Percentiles rank a stretch among this genome's conserved stretches.
Evolutionary conservation across 768 basidiomycete genomes (phyloP).

Genomic region (Lentinula raphanica): DNA sequence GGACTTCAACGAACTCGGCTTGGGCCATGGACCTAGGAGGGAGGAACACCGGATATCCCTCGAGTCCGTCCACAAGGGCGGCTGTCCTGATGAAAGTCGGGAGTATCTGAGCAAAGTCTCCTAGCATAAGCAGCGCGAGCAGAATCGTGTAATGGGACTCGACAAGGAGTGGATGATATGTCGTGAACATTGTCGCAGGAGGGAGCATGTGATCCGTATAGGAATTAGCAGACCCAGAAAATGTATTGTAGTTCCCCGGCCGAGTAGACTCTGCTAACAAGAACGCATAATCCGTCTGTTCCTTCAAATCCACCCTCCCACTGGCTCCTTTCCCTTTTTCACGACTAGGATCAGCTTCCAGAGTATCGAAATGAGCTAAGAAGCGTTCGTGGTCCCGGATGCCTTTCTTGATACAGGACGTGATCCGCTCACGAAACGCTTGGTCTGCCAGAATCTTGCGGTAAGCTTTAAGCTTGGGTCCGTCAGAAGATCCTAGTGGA

Average conservation of each 20-base stretch:
- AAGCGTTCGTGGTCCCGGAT: slow-evolving; percentile 85
- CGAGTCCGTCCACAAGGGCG: slow-evolving; percentile 70
- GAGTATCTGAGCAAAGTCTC: slow-evolving; percentile 60
- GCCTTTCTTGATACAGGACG: slow-evolving; percentile 59
- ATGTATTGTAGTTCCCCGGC: slow-evolving; percentile 43
- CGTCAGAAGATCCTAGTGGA: slow-evolving; percentile 56
- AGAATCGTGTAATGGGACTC: slow-evolving; percentile 83
- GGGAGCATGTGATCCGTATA: slow-evolving; percentile 30
- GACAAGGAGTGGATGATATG: slow-evolving; percentile 86
- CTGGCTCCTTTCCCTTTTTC: slow-evolving; percentile 17
- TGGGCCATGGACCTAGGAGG: slow-evolving; percentile 87
- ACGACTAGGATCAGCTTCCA: slow-evolving; percentile 33
- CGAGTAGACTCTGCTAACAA: slow-evolving; percentile 62
- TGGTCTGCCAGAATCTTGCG: slow-evolving; percentile 49
- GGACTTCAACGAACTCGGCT: slow-evolving; percentile 81
- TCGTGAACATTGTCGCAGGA: slow-evolving; percentile 66
- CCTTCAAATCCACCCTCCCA: slow-evolving; percentile 35
- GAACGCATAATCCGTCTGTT: slow-evolving; percentile 62
- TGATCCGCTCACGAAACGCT: slow-evolving; percentile 56
- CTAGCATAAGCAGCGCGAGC: slow-evolving; percentile 71
- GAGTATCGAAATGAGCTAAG: slow-evolving; percentile 73
- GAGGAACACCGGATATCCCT: slow-evolving; percentile 85
- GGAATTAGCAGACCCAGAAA: slow-evolving; percentile 13
- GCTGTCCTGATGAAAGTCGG: slow-evolving; percentile 64
- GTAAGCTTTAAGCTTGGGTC: slow-evolving; percentile 62